These are phyloP conservation scores for Pisolithus sp. DNA, from an alignment of 768 basidiomycete species.

Conservation along the genomic window DNA sequence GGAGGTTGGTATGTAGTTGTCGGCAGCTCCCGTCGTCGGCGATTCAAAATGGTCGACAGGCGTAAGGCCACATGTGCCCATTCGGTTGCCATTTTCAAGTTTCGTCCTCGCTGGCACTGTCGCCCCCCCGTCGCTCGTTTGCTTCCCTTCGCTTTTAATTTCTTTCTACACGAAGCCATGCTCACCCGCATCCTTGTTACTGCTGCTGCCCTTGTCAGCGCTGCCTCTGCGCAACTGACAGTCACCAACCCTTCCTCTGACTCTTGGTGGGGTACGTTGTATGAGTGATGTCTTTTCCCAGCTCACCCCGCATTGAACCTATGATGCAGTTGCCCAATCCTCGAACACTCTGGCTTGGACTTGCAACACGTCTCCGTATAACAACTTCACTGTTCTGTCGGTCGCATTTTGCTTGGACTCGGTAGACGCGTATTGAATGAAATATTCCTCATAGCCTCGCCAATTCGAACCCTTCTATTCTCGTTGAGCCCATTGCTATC, in stretches of 20 bases:
- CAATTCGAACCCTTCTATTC: conserved; percentile 37
- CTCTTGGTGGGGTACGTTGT: conserved; percentile 57
- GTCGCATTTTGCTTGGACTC: conserved; percentile 19
- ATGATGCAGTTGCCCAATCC: conserved; percentile 45
- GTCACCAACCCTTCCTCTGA: conserved; percentile 40
- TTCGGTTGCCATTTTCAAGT: neutral
- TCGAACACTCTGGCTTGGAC: conserved; percentile 56
- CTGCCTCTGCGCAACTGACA: conserved; percentile 36
- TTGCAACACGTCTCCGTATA: conserved; percentile 37
- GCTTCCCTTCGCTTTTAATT: conserved; percentile 9
- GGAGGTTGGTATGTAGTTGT: neutral
- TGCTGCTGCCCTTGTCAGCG: conserved; percentile 33
- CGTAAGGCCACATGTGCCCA: neutral
- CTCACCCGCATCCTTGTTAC: conserved; percentile 28
- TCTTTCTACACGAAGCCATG: conserved; percentile 19
- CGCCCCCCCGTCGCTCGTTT: conserved; percentile 20
- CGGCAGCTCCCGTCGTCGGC: neutral
- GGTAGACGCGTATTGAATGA: conserved; percentile 5
- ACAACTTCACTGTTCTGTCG: conserved; percentile 48
- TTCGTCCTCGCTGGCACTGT: conserved; percentile 1
- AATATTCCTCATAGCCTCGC: conserved; percentile 30
- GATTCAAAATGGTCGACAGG: neutral
- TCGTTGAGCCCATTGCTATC: conserved; percentile 32
- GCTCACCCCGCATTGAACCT: neutral
- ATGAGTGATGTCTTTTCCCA: neutral